These are phyloP conservation scores for Buddleja alternifolia DNA, from an alignment of 257 asterid genomes.

Conservation along the genomic window DNA sequence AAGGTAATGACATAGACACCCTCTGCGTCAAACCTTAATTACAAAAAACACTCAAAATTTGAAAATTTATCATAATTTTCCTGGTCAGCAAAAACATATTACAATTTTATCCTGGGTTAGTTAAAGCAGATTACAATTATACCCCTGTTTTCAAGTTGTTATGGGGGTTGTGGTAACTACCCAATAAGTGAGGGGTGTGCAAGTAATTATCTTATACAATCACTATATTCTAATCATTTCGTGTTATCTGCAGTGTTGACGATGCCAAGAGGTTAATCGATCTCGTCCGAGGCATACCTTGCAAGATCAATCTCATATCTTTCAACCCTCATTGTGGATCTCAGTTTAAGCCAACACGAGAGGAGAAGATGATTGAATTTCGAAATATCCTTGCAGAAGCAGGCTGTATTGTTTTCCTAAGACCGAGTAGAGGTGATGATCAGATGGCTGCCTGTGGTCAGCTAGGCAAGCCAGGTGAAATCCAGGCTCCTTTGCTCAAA, in stretches of 20 bases:
- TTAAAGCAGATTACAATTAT: too few relatives aligned
- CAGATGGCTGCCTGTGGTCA: slow-evolving; percentile 99
- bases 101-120: too few relatives aligned
- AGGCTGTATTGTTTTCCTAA: slow-evolving; percentile 68
- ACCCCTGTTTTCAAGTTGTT: too few relatives aligned
- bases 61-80: too few relatives aligned
- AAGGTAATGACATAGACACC: too few relatives aligned
- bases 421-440: slow-evolving; percentile 91
- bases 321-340: slow-evolving; percentile 93
- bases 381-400: slow-evolving; percentile 78
- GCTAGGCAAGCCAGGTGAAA: slow-evolving; percentile 88
- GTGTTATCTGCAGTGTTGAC: slow-evolving; percentile 52
- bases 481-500: slow-evolving; percentile 81
- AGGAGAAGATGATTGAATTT: slow-evolving; percentile 83
- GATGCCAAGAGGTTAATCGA: slow-evolving; percentile 81
- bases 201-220: too few relatives aligned
- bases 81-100: too few relatives aligned
- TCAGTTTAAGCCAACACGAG: slow-evolving; percentile 68
- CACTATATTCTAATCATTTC: not conserved
- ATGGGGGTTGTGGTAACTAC: too few relatives aligned
- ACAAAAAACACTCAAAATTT: too few relatives aligned
- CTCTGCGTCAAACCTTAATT: too few relatives aligned
- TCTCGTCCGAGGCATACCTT: slow-evolving; percentile 85
- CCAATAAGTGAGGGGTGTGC: too few relatives aligned
- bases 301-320: slow-evolving; percentile 95